Conservation (phyloP, 176 grass and related monocot species). For the Tillandsia leiboldiana region DNA sequence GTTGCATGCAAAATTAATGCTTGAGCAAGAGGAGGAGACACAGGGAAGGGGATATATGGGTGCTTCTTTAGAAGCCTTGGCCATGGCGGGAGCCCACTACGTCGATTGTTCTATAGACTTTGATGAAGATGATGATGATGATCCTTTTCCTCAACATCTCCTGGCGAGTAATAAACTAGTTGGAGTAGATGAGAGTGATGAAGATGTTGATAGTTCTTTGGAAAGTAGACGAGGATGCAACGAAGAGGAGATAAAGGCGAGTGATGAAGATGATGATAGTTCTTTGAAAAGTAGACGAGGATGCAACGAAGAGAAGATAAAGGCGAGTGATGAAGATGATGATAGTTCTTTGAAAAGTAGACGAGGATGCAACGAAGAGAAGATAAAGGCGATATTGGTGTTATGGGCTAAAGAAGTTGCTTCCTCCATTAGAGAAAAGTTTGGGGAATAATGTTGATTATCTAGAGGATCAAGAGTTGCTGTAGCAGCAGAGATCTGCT, state of each 20-base stretch:
- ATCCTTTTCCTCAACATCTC: conserved; percentile 17
- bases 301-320: conserved; percentile 15
- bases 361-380: conserved; percentile 6
- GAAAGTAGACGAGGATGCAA: not conserved
- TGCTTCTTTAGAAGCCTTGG: conserved; percentile 29
- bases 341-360: not conserved
- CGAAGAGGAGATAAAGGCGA: conserved; percentile 15
- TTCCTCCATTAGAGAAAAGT: conserved; percentile 23
- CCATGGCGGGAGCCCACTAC: conserved; percentile 26
- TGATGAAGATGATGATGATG: not conserved
- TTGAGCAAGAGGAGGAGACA: conserved; percentile 7
- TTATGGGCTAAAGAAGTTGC: conserved; percentile 27
- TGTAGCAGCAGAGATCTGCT: no score
- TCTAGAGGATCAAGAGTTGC: conserved; percentile 7
- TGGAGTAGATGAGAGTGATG: not conserved
- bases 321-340: conserved; percentile 15
- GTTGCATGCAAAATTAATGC: not conserved
- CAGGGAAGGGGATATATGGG: not conserved
- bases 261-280: not conserved
- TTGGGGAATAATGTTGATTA: not conserved
- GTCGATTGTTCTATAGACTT: conserved; percentile 1
- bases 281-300: not conserved
- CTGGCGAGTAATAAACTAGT: conserved; percentile 1
- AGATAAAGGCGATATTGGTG: conserved; percentile 21
- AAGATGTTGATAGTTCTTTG: not conserved